These are phyloP conservation scores for Hordeum pubiflorum DNA, from an alignment of 202 grass and related monocot genomes.

Conservation along the genomic window DNA sequence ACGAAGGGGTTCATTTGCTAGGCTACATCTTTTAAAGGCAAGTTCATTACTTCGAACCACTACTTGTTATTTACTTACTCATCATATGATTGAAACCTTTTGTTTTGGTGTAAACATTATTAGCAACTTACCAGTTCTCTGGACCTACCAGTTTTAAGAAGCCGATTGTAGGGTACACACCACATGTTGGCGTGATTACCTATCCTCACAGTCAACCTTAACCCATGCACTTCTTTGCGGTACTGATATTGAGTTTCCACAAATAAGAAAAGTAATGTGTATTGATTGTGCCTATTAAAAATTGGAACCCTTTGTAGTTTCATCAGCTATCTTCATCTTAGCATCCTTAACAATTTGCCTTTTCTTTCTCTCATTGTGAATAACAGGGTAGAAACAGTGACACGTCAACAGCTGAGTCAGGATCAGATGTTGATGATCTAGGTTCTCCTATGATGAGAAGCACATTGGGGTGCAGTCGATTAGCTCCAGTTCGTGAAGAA, in stretches of 20 bases:
- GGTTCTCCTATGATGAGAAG: slow-evolving; percentile 55
- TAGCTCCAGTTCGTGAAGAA: slow-evolving; percentile 83
- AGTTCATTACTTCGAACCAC: neutral
- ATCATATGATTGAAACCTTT: neutral
- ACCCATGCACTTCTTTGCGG: neutral
- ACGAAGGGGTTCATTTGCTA: slow-evolving; percentile 47
- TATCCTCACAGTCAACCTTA: neutral
- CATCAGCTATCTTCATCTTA: neutral
- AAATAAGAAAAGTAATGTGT: too few species aligned
- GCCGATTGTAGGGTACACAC: neutral
- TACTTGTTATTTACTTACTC: neutral
- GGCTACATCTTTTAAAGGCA: slow-evolving; percentile 62
- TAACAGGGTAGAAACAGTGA: slow-evolving; percentile 76
- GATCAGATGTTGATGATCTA: slow-evolving; percentile 80
- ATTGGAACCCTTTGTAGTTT: neutral
- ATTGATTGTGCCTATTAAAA: too few species aligned
- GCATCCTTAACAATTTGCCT: neutral
- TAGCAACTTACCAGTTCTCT: neutral
- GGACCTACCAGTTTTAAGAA: neutral
- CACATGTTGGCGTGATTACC: neutral
- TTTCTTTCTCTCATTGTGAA: neutral
- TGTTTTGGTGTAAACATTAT: neutral
- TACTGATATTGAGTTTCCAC: too few species aligned
- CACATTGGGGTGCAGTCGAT: slow-evolving; percentile 49
- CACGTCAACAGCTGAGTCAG: slow-evolving; percentile 74